Conservation (phyloP, 2,329 filamentous ascomycete genomes). For the Neofusicoccum laricinum region DNA sequence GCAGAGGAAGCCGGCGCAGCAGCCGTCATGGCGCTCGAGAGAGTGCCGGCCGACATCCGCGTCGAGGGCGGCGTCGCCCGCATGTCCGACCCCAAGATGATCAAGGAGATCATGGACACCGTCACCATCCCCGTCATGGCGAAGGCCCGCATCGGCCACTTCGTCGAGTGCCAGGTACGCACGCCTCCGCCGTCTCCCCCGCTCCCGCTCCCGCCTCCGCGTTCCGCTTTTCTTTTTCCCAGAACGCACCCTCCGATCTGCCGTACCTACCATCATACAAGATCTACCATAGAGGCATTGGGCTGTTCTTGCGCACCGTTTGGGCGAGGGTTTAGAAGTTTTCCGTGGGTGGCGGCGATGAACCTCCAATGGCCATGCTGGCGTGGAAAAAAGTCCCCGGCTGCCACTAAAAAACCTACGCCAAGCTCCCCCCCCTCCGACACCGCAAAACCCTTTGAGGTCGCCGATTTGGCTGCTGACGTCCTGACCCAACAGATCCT, state of each 20-base stretch:
- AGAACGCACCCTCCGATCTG: neutral
- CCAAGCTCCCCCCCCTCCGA: neutral
- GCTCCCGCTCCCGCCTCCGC: neutral
- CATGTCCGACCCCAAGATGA: slow-evolving; percentile 94
- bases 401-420: neutral
- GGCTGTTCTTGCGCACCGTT: neutral
- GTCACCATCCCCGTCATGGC: slow-evolving; percentile 99
- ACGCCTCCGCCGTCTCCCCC: neutral
- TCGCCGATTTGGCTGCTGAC: neutral
- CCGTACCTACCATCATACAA: neutral
- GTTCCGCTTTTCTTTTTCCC: neutral
- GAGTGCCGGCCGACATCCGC: slow-evolving; percentile 94
- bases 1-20: slow-evolving; percentile 94
- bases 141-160: slow-evolving; percentile 95
- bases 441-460: neutral
- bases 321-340: neutral
- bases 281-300: neutral
- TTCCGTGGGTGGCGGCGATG: neutral
- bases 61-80: slow-evolving; percentile 88
- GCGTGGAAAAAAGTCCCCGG: neutral
- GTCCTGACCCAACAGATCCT: slow-evolving; percentile 64
- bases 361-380: neutral
- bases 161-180: slow-evolving; percentile 84
- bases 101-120: slow-evolving; percentile 89
- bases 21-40: slow-evolving; percentile 98